These are phyloP conservation scores for Neurospora africana DNA, from an alignment of 495 filamentous ascomycete species.

Conservation along the genomic window DNA sequence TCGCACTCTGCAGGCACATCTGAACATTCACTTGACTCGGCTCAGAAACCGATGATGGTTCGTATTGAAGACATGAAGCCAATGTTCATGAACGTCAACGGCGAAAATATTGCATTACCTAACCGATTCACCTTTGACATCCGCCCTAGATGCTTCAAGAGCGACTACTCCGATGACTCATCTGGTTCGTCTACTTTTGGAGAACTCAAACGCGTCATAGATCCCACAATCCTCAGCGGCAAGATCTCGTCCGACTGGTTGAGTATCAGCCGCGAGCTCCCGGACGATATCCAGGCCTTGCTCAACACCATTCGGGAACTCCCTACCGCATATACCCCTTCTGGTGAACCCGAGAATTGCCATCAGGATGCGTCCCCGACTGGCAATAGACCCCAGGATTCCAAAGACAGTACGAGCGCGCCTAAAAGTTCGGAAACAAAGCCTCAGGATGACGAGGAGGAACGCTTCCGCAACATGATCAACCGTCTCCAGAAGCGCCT, in stretches of 20 bases:
- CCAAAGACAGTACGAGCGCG: not conserved
- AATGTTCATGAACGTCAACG: slow-evolving; percentile 14
- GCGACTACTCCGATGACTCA: not conserved
- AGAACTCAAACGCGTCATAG: slow-evolving; percentile 7
- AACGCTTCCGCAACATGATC: slow-evolving; percentile 15
- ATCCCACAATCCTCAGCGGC: not conserved
- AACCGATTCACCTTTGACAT: slow-evolving; percentile 19
- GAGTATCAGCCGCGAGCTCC: not conserved
- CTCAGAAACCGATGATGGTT: slow-evolving; percentile 5
- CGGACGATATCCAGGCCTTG: slow-evolving; percentile 2
- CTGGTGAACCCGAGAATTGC: not conserved
- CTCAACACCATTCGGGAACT: not conserved
- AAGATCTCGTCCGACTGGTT: not conserved
- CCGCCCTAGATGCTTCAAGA: not conserved
- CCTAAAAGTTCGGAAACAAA: not conserved
- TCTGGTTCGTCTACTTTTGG: not conserved
- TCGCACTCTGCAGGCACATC: not conserved
- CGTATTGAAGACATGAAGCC: slow-evolving; percentile 10
- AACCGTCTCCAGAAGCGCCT: slow-evolving; percentile 10
- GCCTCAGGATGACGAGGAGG: slow-evolving; percentile 1
- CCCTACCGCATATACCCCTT: not conserved
- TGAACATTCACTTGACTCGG: not conserved
- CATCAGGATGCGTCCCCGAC: not conserved
- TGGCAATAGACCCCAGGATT: not conserved
- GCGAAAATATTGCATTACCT: slow-evolving; percentile 12